A percentile compares a stretch with the other conserved stretches of the same genome.
Evolutionary conservation across 345 rosid species (phyloP).

Genomic region (Mangifera indica): DNA sequence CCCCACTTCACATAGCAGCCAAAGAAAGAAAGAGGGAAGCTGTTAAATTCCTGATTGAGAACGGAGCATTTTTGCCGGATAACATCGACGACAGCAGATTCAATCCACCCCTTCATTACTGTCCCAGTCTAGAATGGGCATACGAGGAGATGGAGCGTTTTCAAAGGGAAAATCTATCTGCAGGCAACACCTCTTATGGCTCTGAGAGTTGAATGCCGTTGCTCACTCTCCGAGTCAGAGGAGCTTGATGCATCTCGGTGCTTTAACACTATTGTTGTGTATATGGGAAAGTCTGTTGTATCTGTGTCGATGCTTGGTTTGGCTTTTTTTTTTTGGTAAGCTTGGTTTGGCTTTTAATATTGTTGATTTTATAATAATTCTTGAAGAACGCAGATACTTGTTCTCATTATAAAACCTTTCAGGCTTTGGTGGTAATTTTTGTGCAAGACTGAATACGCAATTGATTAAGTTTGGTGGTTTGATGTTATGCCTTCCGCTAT

Average conservation of each 20-base stretch:
- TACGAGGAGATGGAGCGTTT: conserved; percentile 81
- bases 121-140: conserved; percentile 98
- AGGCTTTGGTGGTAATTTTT: no score
- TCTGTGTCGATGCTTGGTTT: no score
- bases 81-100: conserved; percentile 81
- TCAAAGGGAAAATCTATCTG: conserved; percentile 29
- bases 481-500: no score
- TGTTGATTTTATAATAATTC: no score
- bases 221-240: background rate
- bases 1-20: conserved; percentile 90
- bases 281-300: no score
- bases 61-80: conserved; percentile 87
- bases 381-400: no score
- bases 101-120: conserved; percentile 94
- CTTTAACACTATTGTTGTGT: no score
- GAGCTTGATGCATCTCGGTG: background rate
- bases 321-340: no score
- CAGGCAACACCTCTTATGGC: conserved; percentile 53
- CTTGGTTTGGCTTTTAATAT: no score
- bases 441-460: no score
- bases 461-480: no score
- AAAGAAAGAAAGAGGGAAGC: conserved; percentile 87
- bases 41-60: conserved; percentile 76
- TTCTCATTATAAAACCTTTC: no score
- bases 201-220: conserved; percentile 41